Conservation (phyloP, 192 early-diverging fungal species). For the Coemansia sp. region DNA sequence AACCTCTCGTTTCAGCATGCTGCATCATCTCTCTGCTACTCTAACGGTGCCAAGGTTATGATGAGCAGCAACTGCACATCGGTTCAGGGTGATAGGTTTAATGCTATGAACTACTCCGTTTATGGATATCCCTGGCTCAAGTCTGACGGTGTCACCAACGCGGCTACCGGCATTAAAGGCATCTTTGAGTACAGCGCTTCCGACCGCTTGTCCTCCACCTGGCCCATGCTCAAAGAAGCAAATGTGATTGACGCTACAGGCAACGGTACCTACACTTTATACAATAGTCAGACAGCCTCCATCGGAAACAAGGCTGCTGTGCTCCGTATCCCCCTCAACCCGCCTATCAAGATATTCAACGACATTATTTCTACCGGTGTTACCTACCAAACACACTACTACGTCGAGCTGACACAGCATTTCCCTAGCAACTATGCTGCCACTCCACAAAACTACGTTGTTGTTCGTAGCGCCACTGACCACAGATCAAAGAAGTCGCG, state of each 20-base stretch:
- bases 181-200: neutral
- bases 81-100: no score
- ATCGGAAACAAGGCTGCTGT: slow-evolving; percentile 1
- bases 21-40: no score
- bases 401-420: neutral
- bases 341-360: neutral
- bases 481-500: neutral
- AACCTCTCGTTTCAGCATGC: no score
- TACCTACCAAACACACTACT: slow-evolving; percentile 3
- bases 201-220: neutral
- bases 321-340: neutral
- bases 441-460: neutral
- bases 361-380: neutral
- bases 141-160: slow-evolving; percentile 3
- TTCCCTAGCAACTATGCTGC: neutral
- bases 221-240: neutral
- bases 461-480: neutral
- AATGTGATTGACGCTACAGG: neutral
- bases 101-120: no score
- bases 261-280: neutral
- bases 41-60: no score
- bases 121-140: no score
- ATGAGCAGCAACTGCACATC: no score
- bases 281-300: neutral
- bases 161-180: neutral